Evolutionary conservation across 1,284 basidiomycete genomes (phyloP), one percentile per base, ranked within the genome.

Genomic region (Xanthoconium separans): DNA sequence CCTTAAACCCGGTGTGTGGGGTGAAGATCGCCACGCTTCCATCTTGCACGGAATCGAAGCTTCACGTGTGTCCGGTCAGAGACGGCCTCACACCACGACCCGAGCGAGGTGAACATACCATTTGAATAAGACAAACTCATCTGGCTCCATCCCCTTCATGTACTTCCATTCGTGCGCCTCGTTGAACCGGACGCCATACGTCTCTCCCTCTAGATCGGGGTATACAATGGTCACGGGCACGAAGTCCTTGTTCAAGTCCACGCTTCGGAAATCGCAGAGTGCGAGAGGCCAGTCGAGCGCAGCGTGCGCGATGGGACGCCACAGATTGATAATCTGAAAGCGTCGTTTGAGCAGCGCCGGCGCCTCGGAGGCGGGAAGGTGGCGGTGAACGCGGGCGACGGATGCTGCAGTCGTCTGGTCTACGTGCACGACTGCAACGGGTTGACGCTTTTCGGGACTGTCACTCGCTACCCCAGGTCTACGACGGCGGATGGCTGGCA

Each of bases 321-420:
- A 83, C 53, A 83, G 65, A 64, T 83, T 82, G 67, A 83, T 55
- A 49, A 83, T 75, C 56, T 78, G 78, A 36, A 77, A 83, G 33
- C 85, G 81, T 1, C 63, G 64, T 47, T 66, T 53, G 69, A 70
- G 54, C 46, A 63, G 11, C 16, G 51, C 48, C 0, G 75, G 76
- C 0, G 74, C 81, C 29, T 83, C 79, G 4, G 66, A 65, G 0
- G 73, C 61, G 0, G 81, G 78, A 18, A 82, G 75, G 60, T 86
- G 84, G 9, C 78, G 75, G 40, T 74, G 73, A 12, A 86, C 80
- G 7, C 82, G 78, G 2, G 70, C 72, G 5, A 68, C 64, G 20
- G 82, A 73, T 1, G 82, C 77, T 6, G 65, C 62, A 1, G 72
- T 62, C 0, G 81, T 83, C 60, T 84, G 81, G 65, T 84, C 82